Evolutionary conservation across 2,329 filamentous ascomycete genomes (phyloP), one percentile per base, ranked within the genome.

Genomic region (Talaromyces pinophilus): DNA sequence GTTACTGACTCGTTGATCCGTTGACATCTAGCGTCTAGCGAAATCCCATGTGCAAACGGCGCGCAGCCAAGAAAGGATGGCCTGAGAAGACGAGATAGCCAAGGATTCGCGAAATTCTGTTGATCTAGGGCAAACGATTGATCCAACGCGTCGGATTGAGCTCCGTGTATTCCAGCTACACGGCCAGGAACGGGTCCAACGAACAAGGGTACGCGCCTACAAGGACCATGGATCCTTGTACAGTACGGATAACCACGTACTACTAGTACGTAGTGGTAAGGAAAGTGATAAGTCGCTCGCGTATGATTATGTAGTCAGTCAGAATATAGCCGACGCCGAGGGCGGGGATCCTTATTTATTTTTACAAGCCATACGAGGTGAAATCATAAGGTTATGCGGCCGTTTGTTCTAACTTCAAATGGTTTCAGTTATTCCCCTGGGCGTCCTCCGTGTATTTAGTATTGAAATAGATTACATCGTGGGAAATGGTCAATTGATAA

Each of bases 201-300:
- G 8, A 57, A 57, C 33, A 38, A 57, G 54, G 54, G 33, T 57
- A 17, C 54, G n/a, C 22, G 19, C 44, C n/a, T 15, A 52, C 48
- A 35, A 55, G 52, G 52, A 57, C 54, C 54, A 57, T 40, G 54
- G 33, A 57, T 57, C 54, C 54, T 52, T 52, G 48, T 30, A 48
- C 3, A 15, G 13, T 13, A 25, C 25, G 25, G 25, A 25, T 15
- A 40, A 2, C 3, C 15, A 40, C 15, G 38, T 40, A 7, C 1
- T 38, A 1, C 17, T 40, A 7, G 4, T 38, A 1, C 17, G 40
- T n/a, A 17, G 17, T 42, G 52, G 17, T 38, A 35, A 22, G 52
- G 33, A 55, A n/a, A 33, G 17, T 33, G 50, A 54, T 17, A 35
- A 33, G 46, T 15, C 8, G 44, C 10, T 22, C 44, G 44, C 6